These are phyloP conservation scores for Rubroboletus satanas DNA, from an alignment of 768 basidiomycete species.

Conservation along the genomic window DNA sequence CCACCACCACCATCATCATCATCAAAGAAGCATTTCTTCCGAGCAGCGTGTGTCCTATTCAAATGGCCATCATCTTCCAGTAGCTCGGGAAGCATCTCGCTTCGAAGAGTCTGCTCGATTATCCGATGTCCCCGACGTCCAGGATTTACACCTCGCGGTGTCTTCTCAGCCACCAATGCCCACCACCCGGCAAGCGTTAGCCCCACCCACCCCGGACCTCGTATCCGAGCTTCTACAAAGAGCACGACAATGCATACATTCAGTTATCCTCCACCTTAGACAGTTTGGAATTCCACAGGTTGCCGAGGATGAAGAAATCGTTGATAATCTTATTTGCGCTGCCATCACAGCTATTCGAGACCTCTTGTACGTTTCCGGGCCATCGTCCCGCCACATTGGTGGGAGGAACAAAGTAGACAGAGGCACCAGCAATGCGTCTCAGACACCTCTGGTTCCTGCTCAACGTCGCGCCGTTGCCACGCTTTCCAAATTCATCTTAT, in stretches of 20 bases:
- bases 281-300: constrained; percentile 42
- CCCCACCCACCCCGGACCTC: constrained; percentile 52
- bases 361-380: constrained; percentile 61
- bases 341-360: constrained; percentile 66
- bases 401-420: constrained; percentile 31
- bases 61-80: not conserved
- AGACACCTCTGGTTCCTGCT: constrained; percentile 64
- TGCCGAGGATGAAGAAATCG: constrained; percentile 50
- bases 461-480: constrained; percentile 84
- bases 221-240: constrained; percentile 58
- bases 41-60: not conserved
- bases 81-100: constrained; percentile 4
- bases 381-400: constrained; percentile 54
- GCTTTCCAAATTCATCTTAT: constrained; percentile 82
- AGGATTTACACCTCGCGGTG: not conserved
- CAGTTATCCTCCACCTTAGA: constrained; percentile 58
- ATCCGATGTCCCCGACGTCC: constrained; percentile 1
- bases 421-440: constrained; percentile 37
- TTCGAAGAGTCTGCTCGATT: constrained; percentile 1
- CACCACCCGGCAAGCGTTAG: constrained; percentile 44
- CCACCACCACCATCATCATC: too few relatives aligned
- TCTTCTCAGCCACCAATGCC: not conserved
- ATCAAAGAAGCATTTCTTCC: not conserved
- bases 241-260: constrained; percentile 53
- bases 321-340: constrained; percentile 57